Base-by-base conservation (phyloP, 768 basidiomycete species). In the Lactifluus rugatus region DNA sequence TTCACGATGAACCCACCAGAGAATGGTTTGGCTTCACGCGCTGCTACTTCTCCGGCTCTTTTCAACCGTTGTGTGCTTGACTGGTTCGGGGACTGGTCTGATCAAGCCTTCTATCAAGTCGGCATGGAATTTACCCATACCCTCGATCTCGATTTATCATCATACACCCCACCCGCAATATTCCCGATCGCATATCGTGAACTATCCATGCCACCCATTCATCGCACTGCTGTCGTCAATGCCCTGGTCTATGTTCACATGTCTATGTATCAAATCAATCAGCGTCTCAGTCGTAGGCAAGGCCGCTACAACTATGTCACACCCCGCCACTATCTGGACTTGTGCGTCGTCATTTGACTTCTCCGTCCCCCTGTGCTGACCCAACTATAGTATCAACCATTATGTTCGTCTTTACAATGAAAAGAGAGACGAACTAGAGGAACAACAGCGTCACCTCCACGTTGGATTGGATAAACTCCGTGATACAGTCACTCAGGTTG, bases 61-160 rank as follows among this genome's bases (percentile, higher is more conserved):
- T 95, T 95, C 84, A 99, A 99, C 75, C 87, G 96, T 75, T 99
- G 96, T 70, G 96, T 99, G 8, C 78, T 99, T 57, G 95, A 99
- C 71, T 99, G 96, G 96, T 98, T 98, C 66, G 96, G 96, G 26
- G 94, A 97, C 69, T 99, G 96, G 96, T 93, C 94, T 16, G 93
- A 96, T 65, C 94, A 97, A 69, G 94, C 96, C 0, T 89, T 98
- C 73, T 98, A 89, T 69, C 96, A 98, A 76, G 96, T 99, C 60
- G 96, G 90, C 44, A 83, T 89, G 78, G 96, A 98, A 72, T 95
- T 99, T 72, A 98, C 95, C 2, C 82, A 89, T 52, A 87, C 89
- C 0, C 79, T 99, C 63, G 96, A 98, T 71, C 80, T 99, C 62
- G 96, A 98, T 66, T 71, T 91, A 37, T 78, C 89, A 5, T 81